Conservation (phyloP, 345 rosid species). For the Corymbia maculata region DNA sequence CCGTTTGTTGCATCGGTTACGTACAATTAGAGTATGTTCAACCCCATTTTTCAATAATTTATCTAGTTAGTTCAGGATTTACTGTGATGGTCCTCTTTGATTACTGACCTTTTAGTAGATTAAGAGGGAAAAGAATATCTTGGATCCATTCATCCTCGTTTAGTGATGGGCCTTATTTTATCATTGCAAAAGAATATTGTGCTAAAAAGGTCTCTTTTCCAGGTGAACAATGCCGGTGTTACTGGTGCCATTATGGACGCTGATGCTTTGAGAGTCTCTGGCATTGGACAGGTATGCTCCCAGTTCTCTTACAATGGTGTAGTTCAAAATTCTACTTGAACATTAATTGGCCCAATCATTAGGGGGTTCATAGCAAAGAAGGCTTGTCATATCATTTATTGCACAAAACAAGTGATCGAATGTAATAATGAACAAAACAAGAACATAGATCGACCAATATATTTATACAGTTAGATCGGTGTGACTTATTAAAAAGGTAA, state of each 20-base stretch:
- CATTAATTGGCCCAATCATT: not conserved
- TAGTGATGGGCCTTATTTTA: not conserved
- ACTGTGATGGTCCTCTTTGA: not conserved
- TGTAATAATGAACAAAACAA: too few relatives aligned
- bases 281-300: not conserved
- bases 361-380: too few relatives aligned
- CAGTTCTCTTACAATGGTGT: not conserved
- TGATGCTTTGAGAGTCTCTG: not conserved
- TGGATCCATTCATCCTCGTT: not conserved
- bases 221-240: not conserved
- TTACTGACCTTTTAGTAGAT: not conserved
- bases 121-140: not conserved
- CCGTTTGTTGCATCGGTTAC: not conserved
- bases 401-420: too few relatives aligned
- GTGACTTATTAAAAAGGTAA: too few relatives aligned
- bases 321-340: not conserved
- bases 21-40: not conserved
- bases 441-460: too few relatives aligned
- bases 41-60: not conserved
- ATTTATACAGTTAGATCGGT: too few relatives aligned
- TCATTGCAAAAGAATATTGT: not conserved
- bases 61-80: not conserved
- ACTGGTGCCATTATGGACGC: not conserved
- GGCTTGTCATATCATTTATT: too few relatives aligned
- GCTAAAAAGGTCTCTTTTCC: not conserved